A percentile compares a stretch with the other conserved stretches of the same genome.
Evolutionary conservation across 495 filamentous ascomycete species (phyloP).

Genomic region (Neurospora tetraspora): DNA sequence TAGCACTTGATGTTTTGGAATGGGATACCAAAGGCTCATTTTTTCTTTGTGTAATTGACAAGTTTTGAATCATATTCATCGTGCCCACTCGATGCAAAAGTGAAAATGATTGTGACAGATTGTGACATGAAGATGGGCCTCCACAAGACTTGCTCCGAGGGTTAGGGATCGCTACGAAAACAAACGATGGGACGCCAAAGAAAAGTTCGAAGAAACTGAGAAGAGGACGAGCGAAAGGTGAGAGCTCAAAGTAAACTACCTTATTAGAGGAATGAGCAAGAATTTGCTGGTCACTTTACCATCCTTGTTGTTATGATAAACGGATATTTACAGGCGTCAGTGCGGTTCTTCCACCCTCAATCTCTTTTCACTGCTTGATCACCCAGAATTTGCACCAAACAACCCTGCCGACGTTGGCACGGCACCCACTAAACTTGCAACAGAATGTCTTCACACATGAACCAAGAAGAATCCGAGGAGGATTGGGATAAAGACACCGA

Average conservation of each 20-base stretch:
- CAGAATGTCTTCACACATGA: background rate
- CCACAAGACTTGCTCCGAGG: background rate
- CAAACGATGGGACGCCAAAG: background rate
- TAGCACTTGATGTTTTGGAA: slow-evolving; percentile 10
- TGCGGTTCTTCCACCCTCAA: background rate
- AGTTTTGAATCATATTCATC: background rate
- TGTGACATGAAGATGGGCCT: background rate
- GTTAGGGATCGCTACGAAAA: background rate
- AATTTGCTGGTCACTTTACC: no score
- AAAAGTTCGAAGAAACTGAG: background rate
- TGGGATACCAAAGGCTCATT: background rate
- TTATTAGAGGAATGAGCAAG: no score
- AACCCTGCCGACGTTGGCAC: background rate
- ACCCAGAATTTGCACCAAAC: background rate
- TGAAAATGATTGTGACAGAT: background rate
- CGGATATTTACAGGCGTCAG: background rate
- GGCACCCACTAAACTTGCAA: background rate
- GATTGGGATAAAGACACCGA: slow-evolving; percentile 14
- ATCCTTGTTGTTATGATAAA: background rate
- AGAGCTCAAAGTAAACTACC: background rate
- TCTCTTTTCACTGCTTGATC: background rate
- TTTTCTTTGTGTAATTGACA: background rate
- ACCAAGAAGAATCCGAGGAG: background rate
- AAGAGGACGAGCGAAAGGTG: background rate
- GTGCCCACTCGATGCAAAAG: background rate